Percentiles rank a stretch among this genome's conserved stretches.
These are phyloP conservation scores for Sclerotiophoma versabilis DNA, from an alignment of 2,329 filamentous ascomycete genomes.

Conservation along the genomic window DNA sequence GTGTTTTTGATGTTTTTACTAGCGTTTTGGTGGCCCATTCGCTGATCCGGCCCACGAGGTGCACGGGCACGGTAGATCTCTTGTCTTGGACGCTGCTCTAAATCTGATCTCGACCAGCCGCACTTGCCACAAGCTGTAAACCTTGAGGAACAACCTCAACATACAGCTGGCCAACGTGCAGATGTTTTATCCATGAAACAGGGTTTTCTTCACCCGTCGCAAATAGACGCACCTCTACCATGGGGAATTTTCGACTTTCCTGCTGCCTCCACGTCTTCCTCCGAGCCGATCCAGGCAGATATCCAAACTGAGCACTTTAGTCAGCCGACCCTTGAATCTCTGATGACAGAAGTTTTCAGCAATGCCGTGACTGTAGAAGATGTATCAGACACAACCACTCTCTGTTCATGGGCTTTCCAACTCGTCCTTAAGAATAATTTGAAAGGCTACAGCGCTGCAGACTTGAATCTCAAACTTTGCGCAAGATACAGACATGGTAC, in stretches of 20 bases:
- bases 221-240: background rate
- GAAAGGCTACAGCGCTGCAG: slow-evolving; percentile 1
- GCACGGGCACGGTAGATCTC: too few relatives aligned
- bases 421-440: background rate
- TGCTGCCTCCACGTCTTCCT: background rate
- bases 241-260: background rate
- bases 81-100: background rate
- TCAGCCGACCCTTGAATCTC: background rate
- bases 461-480: background rate
- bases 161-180: background rate
- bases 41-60: too few relatives aligned
- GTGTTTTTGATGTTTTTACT: too few relatives aligned
- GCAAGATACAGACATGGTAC: background rate
- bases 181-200: background rate
- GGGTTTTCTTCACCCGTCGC: background rate
- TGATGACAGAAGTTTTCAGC: background rate
- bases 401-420: background rate
- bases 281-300: background rate
- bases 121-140: background rate
- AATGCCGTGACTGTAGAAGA: background rate
- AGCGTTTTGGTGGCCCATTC: too few relatives aligned
- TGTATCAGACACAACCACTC: slow-evolving; percentile 1
- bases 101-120: background rate
- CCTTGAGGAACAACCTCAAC: background rate
- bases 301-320: background rate